These are phyloP conservation scores for Russula ochroleuca DNA, from an alignment of 768 basidiomycete species.

Conservation along the genomic window DNA sequence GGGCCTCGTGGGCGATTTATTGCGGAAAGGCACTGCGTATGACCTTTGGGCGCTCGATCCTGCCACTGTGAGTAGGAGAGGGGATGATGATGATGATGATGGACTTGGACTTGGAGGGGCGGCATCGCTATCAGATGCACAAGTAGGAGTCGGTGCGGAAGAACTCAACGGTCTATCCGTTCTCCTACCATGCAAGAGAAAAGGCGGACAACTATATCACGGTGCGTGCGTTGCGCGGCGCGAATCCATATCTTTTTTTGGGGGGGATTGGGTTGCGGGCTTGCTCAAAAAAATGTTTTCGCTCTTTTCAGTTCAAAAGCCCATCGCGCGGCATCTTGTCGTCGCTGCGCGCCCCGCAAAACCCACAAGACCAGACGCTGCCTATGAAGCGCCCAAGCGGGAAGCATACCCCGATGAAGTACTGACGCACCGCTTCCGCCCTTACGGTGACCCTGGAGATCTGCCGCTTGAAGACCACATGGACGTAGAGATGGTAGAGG, in stretches of 20 bases:
- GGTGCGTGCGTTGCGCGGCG: conserved; percentile 8
- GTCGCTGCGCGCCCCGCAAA: conserved; percentile 18
- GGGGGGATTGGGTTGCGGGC: too few relatives aligned
- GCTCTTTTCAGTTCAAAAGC: conserved; percentile 11
- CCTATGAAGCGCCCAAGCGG: conserved; percentile 15
- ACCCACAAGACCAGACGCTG: conserved; percentile 2
- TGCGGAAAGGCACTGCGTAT: conserved; percentile 18
- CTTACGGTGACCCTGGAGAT: conserved; percentile 22
- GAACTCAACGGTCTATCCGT: conserved; percentile 24
- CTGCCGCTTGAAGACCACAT: not conserved
- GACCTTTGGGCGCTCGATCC: conserved; percentile 21
- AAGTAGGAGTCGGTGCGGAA: conserved; percentile 11
- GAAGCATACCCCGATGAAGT: conserved; percentile 24
- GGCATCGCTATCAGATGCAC: not conserved
- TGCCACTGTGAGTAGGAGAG: not conserved
- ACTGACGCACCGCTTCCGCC: conserved; percentile 25
- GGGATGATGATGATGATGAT: not conserved
- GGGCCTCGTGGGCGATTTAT: conserved; percentile 19
- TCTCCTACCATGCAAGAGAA: conserved; percentile 23
- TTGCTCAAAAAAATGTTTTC: not conserved
- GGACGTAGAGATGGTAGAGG: conserved; percentile 11
- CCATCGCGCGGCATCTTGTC: conserved; percentile 23
- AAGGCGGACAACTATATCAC: conserved; percentile 24
- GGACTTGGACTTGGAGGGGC: not conserved
- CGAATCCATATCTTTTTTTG: not conserved